phyloP scores from a whole-genome alignment of 768 basidiomycete genomes.

The Leccinum truebloodii region DNA sequence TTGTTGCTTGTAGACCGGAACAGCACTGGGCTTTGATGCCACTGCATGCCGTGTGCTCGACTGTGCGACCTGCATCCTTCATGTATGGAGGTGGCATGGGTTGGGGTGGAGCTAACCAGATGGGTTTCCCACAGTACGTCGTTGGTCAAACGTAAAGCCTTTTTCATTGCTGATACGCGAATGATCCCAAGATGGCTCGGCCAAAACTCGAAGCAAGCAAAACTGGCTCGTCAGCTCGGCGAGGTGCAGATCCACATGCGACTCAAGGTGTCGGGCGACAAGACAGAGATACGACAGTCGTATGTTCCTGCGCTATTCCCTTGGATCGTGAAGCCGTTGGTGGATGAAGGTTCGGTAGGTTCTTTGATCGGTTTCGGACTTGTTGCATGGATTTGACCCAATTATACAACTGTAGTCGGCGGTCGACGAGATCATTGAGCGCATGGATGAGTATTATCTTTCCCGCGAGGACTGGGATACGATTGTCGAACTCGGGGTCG shows the following conservation, averaged over 20 bases:
- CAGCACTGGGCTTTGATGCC: slow-evolving; percentile 98
- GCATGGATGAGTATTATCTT: slow-evolving; percentile 94
- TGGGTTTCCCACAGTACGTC: slow-evolving; percentile 83
- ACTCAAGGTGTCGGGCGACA: slow-evolving; percentile 88
- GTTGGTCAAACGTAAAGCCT: not conserved
- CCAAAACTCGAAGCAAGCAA: slow-evolving; percentile 92
- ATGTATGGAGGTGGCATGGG: slow-evolving; percentile 73
- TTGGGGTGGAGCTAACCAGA: slow-evolving; percentile 64
- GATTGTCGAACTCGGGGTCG: slow-evolving; percentile 90
- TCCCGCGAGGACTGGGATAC: slow-evolving; percentile 97
- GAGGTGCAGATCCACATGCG: slow-evolving; percentile 97
- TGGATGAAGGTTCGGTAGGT: slow-evolving; percentile 73
- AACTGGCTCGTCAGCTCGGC: slow-evolving; percentile 74
- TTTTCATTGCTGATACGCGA: not conserved
- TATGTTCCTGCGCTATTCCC: slow-evolving; percentile 91
- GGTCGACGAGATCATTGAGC: slow-evolving; percentile 77
- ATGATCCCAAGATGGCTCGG: slow-evolving; percentile 79
- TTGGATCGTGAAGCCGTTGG: slow-evolving; percentile 76
- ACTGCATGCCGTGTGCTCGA: slow-evolving; percentile 86
- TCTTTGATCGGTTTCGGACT: not conserved
- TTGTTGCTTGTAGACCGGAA: slow-evolving; percentile 59
- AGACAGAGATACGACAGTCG: slow-evolving; percentile 84
- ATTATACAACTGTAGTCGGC: slow-evolving; percentile 36
- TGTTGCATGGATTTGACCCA: not conserved
- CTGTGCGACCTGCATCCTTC: slow-evolving; percentile 83